phyloP scores from a whole-genome alignment of 2,329 filamentous ascomycete species.

The Ceratocystis diversiconidia region DNA sequence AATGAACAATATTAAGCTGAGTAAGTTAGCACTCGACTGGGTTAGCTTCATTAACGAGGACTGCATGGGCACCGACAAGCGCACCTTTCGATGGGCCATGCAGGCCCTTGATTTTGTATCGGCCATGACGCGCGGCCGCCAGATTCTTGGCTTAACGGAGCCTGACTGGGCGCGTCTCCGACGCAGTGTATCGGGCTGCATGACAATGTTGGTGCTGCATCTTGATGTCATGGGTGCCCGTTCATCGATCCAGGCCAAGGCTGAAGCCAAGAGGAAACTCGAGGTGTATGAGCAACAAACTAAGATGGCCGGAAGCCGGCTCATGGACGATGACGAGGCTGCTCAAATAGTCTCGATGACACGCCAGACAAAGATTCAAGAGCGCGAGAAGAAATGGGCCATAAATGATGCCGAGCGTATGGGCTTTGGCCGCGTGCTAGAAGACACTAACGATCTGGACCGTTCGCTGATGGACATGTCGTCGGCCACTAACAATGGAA shows the following conservation, averaged over 20 bases:
- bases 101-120: constrained; percentile 91
- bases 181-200: constrained; percentile 85
- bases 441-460: constrained; percentile 91
- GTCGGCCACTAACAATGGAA: constrained; percentile 87
- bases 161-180: constrained; percentile 73
- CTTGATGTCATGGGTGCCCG: constrained; percentile 98
- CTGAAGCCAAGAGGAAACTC: constrained; percentile 67
- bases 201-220: constrained; percentile 93
- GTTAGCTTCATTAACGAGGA: constrained; percentile 97
- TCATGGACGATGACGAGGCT: constrained; percentile 69
- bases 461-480: constrained; percentile 87
- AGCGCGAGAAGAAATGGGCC: constrained; percentile 64
- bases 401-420: constrained; percentile 74
- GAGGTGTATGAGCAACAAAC: constrained; percentile 64
- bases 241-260: constrained; percentile 83
- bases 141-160: constrained; percentile 81
- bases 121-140: constrained; percentile 87
- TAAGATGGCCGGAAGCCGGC: constrained; percentile 58
- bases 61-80: constrained; percentile 82
- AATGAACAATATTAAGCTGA: constrained; percentile 94
- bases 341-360: constrained; percentile 58
- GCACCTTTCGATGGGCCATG: constrained; percentile 95
- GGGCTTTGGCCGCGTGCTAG: constrained; percentile 75
- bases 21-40: constrained; percentile 88
- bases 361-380: constrained; percentile 56